phyloP scores from a whole-genome alignment of 1,284 basidiomycete genomes.

The Pholiota adiposa region DNA sequence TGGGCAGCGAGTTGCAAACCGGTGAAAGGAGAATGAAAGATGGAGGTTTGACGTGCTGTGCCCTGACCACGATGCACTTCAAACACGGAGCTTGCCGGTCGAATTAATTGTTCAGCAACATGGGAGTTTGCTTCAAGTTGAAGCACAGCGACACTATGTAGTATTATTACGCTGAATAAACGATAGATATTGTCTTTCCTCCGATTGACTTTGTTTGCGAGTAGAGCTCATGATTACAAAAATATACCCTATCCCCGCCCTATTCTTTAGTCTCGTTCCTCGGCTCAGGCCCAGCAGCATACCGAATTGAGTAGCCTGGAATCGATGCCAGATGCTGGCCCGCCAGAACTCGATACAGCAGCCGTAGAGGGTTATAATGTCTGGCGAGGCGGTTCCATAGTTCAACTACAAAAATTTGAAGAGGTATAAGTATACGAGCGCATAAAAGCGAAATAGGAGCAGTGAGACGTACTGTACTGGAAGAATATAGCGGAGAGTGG shows the following conservation, averaged over 20 bases:
- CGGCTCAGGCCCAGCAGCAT: constrained; percentile 18
- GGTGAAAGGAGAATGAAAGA: too few relatives aligned
- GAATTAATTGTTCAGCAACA: too few relatives aligned
- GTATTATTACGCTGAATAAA: too few relatives aligned
- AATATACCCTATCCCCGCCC: not conserved
- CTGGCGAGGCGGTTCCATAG: constrained; percentile 47
- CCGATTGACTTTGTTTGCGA: too few relatives aligned
- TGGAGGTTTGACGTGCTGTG: too few relatives aligned
- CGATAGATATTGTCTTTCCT: too few relatives aligned
- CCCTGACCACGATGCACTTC: too few relatives aligned
- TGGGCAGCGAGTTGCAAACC: too few relatives aligned
- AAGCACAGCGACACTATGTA: too few relatives aligned
- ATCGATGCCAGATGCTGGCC: constrained; percentile 50
- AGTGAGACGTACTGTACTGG: constrained; percentile 46
- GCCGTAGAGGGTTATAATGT: constrained; percentile 53
- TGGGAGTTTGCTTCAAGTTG: too few relatives aligned
- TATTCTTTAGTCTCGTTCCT: not conserved
- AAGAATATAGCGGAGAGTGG: constrained; percentile 48
- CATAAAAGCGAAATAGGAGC: not conserved
- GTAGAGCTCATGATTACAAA: not conserved
- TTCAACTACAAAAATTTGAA: constrained; percentile 39
- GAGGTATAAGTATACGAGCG: not conserved
- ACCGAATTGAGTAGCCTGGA: constrained; percentile 47
- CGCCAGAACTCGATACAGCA: constrained; percentile 44
- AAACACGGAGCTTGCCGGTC: too few relatives aligned